A percentile compares a stretch with the other conserved stretches of the same genome.
Conservation (phyloP, 208 protist genomes). For the Polymyxa betae region DNA sequence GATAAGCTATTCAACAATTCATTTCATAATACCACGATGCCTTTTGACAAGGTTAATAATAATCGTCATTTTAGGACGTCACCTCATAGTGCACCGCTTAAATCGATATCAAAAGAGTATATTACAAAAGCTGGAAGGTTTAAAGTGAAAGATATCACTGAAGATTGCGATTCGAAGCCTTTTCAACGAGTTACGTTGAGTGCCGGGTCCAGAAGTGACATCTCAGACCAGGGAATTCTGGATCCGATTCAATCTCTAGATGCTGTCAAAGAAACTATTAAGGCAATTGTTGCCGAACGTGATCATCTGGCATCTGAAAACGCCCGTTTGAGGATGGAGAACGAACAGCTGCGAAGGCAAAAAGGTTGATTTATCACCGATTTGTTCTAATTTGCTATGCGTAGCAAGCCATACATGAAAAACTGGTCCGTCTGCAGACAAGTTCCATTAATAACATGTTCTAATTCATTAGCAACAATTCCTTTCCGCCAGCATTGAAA, state of each 20-base stretch:
- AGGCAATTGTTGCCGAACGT: background rate
- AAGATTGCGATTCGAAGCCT: too few relatives aligned
- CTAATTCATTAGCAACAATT: too few relatives aligned
- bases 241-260: background rate
- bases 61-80: background rate
- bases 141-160: slow-evolving; percentile 46
- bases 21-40: too few relatives aligned
- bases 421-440: too few relatives aligned
- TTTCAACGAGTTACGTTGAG: background rate
- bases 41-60: too few relatives aligned
- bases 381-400: too few relatives aligned
- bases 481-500: too few relatives aligned
- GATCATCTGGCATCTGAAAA: slow-evolving; percentile 5
- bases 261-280: background rate
- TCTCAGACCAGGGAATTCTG: background rate
- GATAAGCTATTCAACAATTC: too few relatives aligned
- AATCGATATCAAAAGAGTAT: background rate
- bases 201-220: background rate
- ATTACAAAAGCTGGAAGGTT: background rate
- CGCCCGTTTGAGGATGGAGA: background rate
- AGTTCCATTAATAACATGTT: too few relatives aligned
- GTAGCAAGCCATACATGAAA: too few relatives aligned
- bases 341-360: slow-evolving; percentile 13
- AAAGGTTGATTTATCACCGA: too few relatives aligned
- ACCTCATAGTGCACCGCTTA: background rate